These are phyloP conservation scores for Xerocomellus dryophilus DNA, from an alignment of 768 basidiomycete genomes.

Conservation along the genomic window DNA sequence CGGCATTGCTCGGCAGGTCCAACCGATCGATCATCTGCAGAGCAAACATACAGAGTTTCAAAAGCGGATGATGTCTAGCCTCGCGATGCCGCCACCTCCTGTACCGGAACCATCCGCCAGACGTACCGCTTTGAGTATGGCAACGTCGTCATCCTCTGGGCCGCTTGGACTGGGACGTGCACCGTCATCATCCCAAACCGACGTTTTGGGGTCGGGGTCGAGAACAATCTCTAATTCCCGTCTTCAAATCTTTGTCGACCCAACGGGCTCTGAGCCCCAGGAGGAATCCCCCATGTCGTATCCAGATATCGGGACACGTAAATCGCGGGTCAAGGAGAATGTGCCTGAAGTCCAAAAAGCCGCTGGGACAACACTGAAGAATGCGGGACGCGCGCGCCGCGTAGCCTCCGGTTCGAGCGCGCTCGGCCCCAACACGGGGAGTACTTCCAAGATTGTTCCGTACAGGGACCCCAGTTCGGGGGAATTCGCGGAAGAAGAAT, in stretches of 20 bases:
- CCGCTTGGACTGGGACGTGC: constrained; percentile 15
- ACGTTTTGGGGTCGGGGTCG: constrained; percentile 33
- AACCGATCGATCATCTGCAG: constrained; percentile 78
- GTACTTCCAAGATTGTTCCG: constrained; percentile 56
- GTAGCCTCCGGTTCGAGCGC: constrained; percentile 38
- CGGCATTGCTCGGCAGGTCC: constrained; percentile 80
- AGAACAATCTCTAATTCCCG: constrained; percentile 50
- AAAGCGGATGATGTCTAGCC: constrained; percentile 76
- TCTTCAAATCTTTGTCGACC: constrained; percentile 73
- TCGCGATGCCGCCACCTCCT: constrained; percentile 38
- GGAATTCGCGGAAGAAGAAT: constrained; percentile 26
- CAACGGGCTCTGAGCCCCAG: constrained; percentile 49
- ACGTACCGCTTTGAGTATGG: constrained; percentile 46
- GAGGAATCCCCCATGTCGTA: constrained; percentile 48
- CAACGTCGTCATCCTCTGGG: constrained; percentile 36
- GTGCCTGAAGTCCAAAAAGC: constrained; percentile 66
- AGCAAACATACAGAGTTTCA: constrained; percentile 82
- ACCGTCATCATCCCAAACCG: constrained; percentile 21
- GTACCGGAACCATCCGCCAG: constrained; percentile 36
- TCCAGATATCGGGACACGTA: constrained; percentile 75
- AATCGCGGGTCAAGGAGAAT: constrained; percentile 77
- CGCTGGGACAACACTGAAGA: constrained; percentile 61
- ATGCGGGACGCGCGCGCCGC: constrained; percentile 56
- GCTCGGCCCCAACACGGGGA: constrained; percentile 13
- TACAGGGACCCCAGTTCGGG: constrained; percentile 60